phyloP scores from a whole-genome alignment of 2,329 filamentous ascomycete genomes.

The Fusarium sp. region DNA sequence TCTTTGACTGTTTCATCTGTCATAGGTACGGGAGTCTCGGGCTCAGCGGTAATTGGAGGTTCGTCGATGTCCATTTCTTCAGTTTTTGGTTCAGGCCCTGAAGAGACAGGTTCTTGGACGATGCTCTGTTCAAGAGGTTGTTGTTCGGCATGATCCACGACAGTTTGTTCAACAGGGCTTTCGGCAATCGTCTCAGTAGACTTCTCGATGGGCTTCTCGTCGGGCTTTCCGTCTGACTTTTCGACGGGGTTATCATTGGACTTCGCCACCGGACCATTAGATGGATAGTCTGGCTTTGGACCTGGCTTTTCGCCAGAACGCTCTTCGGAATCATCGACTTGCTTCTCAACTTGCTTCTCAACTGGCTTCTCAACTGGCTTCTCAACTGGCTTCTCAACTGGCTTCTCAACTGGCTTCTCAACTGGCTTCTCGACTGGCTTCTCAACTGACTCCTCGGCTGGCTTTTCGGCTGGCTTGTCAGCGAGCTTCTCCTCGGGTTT shows the following conservation, averaged over 20 bases:
- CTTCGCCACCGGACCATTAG: background rate
- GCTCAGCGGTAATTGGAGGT: conserved; percentile 10
- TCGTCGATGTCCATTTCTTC: conserved; percentile 57
- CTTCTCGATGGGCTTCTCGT: background rate
- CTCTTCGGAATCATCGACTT: background rate
- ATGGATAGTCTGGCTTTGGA: background rate
- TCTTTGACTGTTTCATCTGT: conserved; percentile 15
- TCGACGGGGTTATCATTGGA: conserved; percentile 1
- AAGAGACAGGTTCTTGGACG: conserved; percentile 9
- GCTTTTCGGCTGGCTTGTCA: background rate
- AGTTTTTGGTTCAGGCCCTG: conserved; percentile 50
- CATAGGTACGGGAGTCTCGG: conserved; percentile 11
- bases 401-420: background rate
- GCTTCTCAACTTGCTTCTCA: background rate
- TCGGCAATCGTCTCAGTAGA: background rate
- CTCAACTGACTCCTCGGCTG: background rate
- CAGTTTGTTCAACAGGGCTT: background rate
- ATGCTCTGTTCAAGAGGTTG: background rate
- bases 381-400: background rate
- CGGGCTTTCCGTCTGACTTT: background rate
- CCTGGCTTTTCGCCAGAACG: background rate
- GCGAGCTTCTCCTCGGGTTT: background rate
- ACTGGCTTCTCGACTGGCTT: background rate
- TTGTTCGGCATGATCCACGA: background rate
- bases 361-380: background rate